Evolutionary conservation across 306 rosid genomes (phyloP).

Genomic region (Quercus glauca): DNA sequence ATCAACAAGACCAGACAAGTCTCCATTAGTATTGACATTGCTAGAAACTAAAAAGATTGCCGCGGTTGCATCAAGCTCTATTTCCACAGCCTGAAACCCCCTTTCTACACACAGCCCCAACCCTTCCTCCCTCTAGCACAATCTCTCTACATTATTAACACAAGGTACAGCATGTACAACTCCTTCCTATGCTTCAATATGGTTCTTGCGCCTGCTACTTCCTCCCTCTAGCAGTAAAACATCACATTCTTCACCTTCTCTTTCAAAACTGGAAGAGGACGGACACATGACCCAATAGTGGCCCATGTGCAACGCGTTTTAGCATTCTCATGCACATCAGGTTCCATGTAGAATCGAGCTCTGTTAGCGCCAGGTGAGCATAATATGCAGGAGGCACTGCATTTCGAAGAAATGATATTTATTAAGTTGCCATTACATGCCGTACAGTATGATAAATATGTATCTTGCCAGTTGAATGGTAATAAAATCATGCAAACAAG

Average conservation of each 20-base stretch:
- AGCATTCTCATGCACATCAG: slow-evolving; percentile 34
- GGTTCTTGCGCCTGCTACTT: too few relatives aligned
- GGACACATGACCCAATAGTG: slow-evolving; percentile 41
- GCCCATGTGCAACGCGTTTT: slow-evolving; percentile 33
- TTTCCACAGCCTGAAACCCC: too few relatives aligned
- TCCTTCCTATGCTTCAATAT: background rate
- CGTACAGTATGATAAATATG: too few relatives aligned
- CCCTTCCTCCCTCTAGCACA: too few relatives aligned
- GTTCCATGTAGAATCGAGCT: slow-evolving; percentile 81
- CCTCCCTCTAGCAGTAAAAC: slow-evolving; percentile 56
- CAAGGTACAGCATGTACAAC: background rate
- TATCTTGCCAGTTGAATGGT: too few relatives aligned
- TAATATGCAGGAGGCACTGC: slow-evolving; percentile 77
- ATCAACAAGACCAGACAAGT: too few relatives aligned
- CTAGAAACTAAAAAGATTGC: too few relatives aligned
- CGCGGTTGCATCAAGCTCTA: too few relatives aligned
- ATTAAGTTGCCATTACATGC: too few relatives aligned
- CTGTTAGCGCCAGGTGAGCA: slow-evolving; percentile 79
- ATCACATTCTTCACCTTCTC: slow-evolving; percentile 73
- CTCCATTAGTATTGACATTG: too few relatives aligned
- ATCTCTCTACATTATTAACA: background rate
- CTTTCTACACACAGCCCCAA: too few relatives aligned
- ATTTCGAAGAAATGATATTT: background rate
- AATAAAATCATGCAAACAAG: too few relatives aligned
- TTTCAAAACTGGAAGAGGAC: slow-evolving; percentile 71